Base-by-base conservation (phyloP, 2,329 filamentous ascomycete genomes). In the Calonectria honghensis region DNA sequence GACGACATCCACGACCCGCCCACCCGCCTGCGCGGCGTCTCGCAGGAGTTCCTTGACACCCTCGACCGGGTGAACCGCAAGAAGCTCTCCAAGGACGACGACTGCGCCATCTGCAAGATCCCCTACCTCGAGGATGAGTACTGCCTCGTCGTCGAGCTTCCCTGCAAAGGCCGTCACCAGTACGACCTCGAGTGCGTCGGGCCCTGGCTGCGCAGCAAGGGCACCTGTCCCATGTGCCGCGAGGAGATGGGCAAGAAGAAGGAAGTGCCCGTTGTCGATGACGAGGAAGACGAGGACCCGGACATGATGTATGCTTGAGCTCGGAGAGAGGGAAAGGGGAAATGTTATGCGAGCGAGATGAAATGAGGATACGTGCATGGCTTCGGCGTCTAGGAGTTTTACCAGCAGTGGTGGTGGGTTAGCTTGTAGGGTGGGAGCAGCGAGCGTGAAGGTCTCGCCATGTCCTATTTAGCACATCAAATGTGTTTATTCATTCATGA, bases 161-260 rank as follows among this genome's bases (percentile, higher is more conserved):
- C 91, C 51, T 94, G 92, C 81, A 86, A 91, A 79, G 87, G 86
- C 39, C 85, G 83, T 51, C 92, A 94, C 82, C 85, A 84, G 65
- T 93, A 92, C 81, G 92, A 94, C 79, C 83, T 93, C n/a, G 92
- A 94, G 84, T 94, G 92, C 79, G 91, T 93, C 2, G 90, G 88
- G 4, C 92, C 92, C 9, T 94, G 92, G 92, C 82, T 94, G 81
- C 85, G 89, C 82, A 88, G 90, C 79, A 92, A 93, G 83, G 92
- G 92, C 48, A 92, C 88, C 39, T 93, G 92, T 81, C 92, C 92
- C 50, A 86, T 93, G 85, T 93, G 92, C 82, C 85, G 92, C 74
- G 88, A 90, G 81, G 90, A 92, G 79, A 84, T 93, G 84, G 88
- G 86, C 39, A 88, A 89, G 86, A 91, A 90, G 86, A 86, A 87